Base-by-base conservation (phyloP, 2,329 filamentous ascomycete genomes). In the Ophiostoma piceae region DNA sequence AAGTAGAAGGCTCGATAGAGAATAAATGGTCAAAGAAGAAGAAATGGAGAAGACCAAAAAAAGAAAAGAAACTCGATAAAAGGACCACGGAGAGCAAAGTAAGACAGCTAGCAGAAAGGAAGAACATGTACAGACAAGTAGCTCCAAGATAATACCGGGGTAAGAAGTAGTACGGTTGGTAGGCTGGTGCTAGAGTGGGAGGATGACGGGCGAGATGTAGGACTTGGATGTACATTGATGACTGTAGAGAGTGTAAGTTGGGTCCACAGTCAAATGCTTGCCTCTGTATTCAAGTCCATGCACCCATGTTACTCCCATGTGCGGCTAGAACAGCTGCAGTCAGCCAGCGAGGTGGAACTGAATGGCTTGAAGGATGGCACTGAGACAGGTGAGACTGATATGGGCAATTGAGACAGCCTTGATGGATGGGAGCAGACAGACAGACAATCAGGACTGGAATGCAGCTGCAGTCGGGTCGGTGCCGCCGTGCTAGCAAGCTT, bases 401-500 rank as follows among this genome's bases (percentile, higher is more conserved):
- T 64, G 60, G 60, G 62, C 57, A 35, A 12, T 26, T 39, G 62
- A 65, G 60, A 64, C 60, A 14, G 14, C 29, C 32, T 19, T 29
- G 26, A 32, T 37, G 19, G 32, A 32, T 12, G 62, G 14, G 62
- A 65, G 32, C 14, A n/a, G 14, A n/a, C 12, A 39, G 37, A 41
- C 39, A 8, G 35, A 2, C 7, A 19, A 43, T 8, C 35, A 43
- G 9, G 64, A n/a, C 19, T 66, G 64, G 64, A 66, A 66, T 66
- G 39, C 65, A 26, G 39, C 11, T 41, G 35, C 37, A 41, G 64
- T 29, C 35, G 64, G 37, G 64, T 41, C 35, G 64, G 64, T 32
- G 9, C 35, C 64, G n/a, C 64, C 35, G 62, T 65, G 64, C 64
- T 12, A 47, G 39, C 22, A 22, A 66, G 65, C 22, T 66, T n/a